These are phyloP conservation scores for Galerina marginata DNA, from an alignment of 768 basidiomycete species.

Conservation along the genomic window DNA sequence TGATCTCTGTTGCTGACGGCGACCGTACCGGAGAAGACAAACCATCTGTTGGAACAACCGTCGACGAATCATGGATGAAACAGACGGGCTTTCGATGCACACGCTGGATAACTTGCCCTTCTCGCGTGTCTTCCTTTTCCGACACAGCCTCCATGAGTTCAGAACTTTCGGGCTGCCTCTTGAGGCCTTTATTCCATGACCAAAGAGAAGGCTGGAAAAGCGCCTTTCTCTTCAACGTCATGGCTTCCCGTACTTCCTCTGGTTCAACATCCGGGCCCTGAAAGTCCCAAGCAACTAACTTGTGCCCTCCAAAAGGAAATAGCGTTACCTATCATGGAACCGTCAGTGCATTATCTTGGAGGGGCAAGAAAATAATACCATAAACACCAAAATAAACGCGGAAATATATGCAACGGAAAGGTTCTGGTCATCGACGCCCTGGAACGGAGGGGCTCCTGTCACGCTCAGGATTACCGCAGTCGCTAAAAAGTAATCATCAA, in stretches of 20 bases:
- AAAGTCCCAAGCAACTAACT: conserved; percentile 65
- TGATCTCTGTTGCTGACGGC: conserved; percentile 19
- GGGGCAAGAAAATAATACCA: conserved; percentile 40
- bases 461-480: conserved; percentile 70
- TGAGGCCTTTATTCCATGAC: neutral
- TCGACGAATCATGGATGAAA: conserved; percentile 27
- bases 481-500: conserved; percentile 41
- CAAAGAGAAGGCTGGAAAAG: conserved; percentile 8
- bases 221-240: conserved; percentile 41
- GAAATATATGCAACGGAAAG: conserved; percentile 72
- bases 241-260: conserved; percentile 55
- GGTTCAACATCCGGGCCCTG: conserved; percentile 65
- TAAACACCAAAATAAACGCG: conserved; percentile 63
- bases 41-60: conserved; percentile 20
- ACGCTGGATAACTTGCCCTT: neutral
- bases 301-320: conserved; percentile 66
- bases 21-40: conserved; percentile 16
- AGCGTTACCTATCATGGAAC: conserved; percentile 55
- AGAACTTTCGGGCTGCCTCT: neutral
- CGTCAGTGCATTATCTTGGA: neutral
- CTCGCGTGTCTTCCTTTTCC: conserved; percentile 8
- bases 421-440: conserved; percentile 58
- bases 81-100: conserved; percentile 27
- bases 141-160: neutral
- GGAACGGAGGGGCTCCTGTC: conserved; percentile 65